Percentiles rank a stretch among this genome's conserved stretches.
Conservation (phyloP, 2,329 filamentous ascomycete genomes). For the Knufia petricola region DNA sequence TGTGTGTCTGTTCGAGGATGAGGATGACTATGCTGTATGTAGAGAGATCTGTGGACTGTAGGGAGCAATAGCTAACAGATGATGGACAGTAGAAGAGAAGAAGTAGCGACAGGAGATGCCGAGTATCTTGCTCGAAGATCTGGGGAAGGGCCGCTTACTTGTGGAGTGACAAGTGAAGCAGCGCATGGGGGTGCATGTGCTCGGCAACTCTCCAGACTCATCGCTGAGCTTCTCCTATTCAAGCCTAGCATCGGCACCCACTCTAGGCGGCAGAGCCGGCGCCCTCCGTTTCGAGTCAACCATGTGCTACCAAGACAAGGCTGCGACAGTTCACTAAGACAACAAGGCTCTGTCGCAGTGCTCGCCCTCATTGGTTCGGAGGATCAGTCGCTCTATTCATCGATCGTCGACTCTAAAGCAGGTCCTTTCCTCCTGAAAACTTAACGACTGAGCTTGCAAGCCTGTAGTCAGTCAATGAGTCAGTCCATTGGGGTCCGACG, state of each 20-base stretch:
- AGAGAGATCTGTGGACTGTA: background rate
- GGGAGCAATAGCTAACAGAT: background rate
- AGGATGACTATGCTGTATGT: background rate
- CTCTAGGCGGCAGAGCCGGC: no score
- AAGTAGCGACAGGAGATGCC: background rate
- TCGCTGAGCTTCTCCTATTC: background rate
- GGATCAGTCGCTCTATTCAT: no score
- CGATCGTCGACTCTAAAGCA: no score
- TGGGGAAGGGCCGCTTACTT: background rate
- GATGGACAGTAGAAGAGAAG: background rate
- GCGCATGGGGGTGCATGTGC: background rate
- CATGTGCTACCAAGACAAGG: background rate
- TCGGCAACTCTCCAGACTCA: background rate
- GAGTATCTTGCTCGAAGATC: background rate
- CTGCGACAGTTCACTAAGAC: no score
- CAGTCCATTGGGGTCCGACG: background rate
- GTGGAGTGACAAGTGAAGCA: background rate
- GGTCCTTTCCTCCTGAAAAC: background rate
- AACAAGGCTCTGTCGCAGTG: no score
- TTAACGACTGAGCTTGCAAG: background rate
- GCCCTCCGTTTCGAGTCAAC: no score
- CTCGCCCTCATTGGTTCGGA: no score
- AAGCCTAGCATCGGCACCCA: background rate
- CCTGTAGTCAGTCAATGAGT: background rate
- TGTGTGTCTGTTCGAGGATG: background rate